Evolutionary conservation across 164 flowering plant genomes (phyloP).

Genomic region (Echeveria elegans): DNA sequence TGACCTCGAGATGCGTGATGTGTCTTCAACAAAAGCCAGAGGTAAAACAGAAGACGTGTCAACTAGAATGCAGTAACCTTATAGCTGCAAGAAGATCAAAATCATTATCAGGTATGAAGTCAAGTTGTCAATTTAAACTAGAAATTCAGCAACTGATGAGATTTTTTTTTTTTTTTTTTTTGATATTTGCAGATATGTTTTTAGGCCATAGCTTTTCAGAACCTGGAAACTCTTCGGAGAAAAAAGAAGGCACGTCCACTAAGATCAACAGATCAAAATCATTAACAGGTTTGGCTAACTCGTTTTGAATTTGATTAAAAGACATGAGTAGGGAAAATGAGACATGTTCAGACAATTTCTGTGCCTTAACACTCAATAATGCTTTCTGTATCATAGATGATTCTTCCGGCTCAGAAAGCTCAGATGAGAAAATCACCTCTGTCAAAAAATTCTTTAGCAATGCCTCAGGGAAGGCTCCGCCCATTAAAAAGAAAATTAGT

Average conservation of each 20-base stretch:
- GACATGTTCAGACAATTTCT: not conserved
- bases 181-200: not conserved
- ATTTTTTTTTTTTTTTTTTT: not conserved
- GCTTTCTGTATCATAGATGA: conserved; percentile 5
- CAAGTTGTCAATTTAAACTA: not conserved
- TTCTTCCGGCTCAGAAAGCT: conserved; percentile 1
- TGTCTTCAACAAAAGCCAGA: conserved; percentile 17
- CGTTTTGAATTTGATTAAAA: not conserved
- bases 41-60: conserved; percentile 18
- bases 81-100: conserved; percentile 11
- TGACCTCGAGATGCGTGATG: conserved; percentile 11
- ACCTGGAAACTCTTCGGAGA: conserved; percentile 11
- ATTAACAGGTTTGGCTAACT: conserved; percentile 16
- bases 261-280: conserved; percentile 7
- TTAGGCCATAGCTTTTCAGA: not conserved
- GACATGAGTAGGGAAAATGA: not conserved
- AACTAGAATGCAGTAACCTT: conserved; percentile 4
- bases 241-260: conserved; percentile 12
- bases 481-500: not conserved
- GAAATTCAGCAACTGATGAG: not conserved
- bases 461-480: not conserved
- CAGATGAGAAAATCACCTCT: conserved; percentile 4
- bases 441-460: conserved; percentile 6
- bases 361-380: not conserved
- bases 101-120: conserved; percentile 16